Percentiles rank a stretch among this genome's conserved stretches.
Evolutionary conservation across 306 rosid species (phyloP).

Genomic region (Glycine soja): DNA sequence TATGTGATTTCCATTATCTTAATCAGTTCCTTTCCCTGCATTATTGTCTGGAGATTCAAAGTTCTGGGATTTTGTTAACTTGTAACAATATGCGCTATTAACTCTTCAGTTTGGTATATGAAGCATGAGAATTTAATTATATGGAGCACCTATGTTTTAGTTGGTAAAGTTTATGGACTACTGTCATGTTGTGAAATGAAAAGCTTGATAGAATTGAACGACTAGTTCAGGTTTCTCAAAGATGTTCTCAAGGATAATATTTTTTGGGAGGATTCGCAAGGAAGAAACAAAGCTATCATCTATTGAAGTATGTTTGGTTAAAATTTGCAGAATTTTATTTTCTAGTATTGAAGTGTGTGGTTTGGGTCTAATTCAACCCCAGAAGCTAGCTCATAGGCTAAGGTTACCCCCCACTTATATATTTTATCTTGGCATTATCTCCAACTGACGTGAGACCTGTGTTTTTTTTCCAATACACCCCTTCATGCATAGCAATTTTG

Average conservation of each 20-base stretch:
- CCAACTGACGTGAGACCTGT: no score
- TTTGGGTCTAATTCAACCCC: no score
- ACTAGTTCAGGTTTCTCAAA: conserved; percentile 24
- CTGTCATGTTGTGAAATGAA: conserved; percentile 7
- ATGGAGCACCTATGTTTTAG: not conserved
- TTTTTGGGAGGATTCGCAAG: conserved; percentile 14
- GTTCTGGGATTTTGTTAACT: not conserved
- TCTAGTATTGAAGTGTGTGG: not conserved
- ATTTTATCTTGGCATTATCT: no score
- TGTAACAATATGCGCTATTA: not conserved
- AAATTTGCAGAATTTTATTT: conserved; percentile 11
- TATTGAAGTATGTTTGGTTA: conserved; percentile 12
- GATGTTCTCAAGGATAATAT: conserved; percentile 15
- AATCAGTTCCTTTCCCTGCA: conserved; percentile 24
- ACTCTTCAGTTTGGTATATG: conserved; percentile 21
- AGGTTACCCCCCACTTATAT: no score
- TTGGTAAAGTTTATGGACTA: conserved; percentile 20
- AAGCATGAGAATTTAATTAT: not conserved
- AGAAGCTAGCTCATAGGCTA: no score
- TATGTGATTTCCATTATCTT: conserved; percentile 14
- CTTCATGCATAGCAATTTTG: no score
- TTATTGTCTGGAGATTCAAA: not conserved
- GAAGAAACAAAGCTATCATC: not conserved
- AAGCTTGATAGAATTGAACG: conserved; percentile 20
- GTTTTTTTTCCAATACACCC: no score